A percentile compares a stretch with the other conserved stretches of the same genome.
Evolutionary conservation across 2,329 filamentous ascomycete species (phyloP).

Genomic region (Penicillium sp.): DNA sequence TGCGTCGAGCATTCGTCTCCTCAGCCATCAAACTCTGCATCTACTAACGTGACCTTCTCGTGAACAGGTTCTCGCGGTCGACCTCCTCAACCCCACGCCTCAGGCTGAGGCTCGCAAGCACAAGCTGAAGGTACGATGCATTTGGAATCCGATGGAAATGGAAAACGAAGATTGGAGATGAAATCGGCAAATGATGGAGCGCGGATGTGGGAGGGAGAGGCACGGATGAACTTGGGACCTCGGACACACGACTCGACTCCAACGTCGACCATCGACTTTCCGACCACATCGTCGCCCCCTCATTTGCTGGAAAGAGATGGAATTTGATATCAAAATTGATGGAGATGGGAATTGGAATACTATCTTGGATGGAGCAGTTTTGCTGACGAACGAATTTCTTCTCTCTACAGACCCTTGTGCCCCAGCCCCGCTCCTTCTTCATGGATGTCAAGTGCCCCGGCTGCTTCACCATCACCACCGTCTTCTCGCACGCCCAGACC

Average conservation of each 20-base stretch:
- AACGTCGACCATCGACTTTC: not conserved
- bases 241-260: not conserved
- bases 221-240: not conserved
- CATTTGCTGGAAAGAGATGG: constrained; percentile 2
- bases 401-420: constrained; percentile 77
- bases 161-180: constrained; percentile 11
- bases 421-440: constrained; percentile 98
- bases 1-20: not conserved
- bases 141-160: constrained; percentile 10
- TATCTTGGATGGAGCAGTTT: not conserved
- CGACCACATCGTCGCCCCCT: not conserved
- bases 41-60: constrained; percentile 25
- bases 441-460: constrained; percentile 99
- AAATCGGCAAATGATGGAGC: constrained; percentile 14
- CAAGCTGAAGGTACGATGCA: constrained; percentile 92
- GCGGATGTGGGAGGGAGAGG: constrained; percentile 5
- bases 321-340: not conserved
- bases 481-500: constrained; percentile 99
- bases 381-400: constrained; percentile 1
- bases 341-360: not conserved
- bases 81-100: constrained; percentile 98
- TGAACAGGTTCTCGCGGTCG: constrained; percentile 95
- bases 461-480: constrained; percentile 99
- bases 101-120: constrained; percentile 99
- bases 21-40: constrained; percentile 8